phyloP scores from a whole-genome alignment of 2,329 filamentous ascomycete genomes.

The Ploettnerulaceae sp. region DNA sequence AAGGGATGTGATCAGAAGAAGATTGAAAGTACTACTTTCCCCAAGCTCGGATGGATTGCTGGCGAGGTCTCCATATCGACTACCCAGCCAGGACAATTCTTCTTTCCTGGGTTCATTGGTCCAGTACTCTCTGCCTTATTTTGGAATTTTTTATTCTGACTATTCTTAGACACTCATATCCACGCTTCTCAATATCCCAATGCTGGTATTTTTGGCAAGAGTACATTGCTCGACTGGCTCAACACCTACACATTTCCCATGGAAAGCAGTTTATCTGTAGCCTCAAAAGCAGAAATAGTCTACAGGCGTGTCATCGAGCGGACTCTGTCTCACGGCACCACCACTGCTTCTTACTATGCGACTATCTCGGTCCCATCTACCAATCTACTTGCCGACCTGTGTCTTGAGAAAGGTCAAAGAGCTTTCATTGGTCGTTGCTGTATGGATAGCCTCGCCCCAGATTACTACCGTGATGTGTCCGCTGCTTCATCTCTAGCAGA shows the following conservation, averaged over 20 bases:
- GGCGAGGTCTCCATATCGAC: conserved; percentile 21
- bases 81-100: conserved; percentile 56
- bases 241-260: conserved; percentile 93
- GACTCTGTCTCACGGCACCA: conserved; percentile 86
- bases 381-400: conserved; percentile 85
- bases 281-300: conserved; percentile 59
- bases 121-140: conserved; percentile 15
- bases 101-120: conserved; percentile 82
- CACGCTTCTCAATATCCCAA: conserved; percentile 96
- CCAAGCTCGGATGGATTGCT: conserved; percentile 33
- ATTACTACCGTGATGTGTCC: conserved; percentile 73
- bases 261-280: conserved; percentile 67
- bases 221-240: conserved; percentile 89
- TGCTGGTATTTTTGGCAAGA: conserved; percentile 86
- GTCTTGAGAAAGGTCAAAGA: conserved; percentile 73
- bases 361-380: conserved; percentile 83
- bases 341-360: conserved; percentile 90
- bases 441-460: conserved; percentile 78
- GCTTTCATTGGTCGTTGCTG: conserved; percentile 92
- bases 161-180: conserved; percentile 77
- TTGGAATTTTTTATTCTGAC: conserved; percentile 21
- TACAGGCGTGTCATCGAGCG: conserved; percentile 75
- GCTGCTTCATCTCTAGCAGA: conserved; percentile 51
- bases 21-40: conserved; percentile 33
- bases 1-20: conserved; percentile 29